These are phyloP conservation scores for Microdochium trichocladiopsis DNA, from an alignment of 2,329 filamentous ascomycete genomes.

Conservation along the genomic window DNA sequence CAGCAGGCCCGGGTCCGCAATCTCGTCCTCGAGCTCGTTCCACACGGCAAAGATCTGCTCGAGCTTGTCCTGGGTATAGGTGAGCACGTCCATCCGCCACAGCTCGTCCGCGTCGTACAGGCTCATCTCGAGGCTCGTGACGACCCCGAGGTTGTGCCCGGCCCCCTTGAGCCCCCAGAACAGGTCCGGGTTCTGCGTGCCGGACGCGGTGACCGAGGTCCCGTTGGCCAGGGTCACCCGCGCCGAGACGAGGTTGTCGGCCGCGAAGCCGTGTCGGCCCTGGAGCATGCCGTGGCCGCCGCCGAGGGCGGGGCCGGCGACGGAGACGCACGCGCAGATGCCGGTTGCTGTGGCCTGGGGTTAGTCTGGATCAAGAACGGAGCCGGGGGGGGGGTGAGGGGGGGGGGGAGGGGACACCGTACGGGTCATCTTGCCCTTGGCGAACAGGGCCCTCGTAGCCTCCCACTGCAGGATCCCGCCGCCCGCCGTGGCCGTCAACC, in stretches of 20 bases:
- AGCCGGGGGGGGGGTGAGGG: too few relatives aligned
- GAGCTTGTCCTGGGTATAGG: slow-evolving; percentile 40
- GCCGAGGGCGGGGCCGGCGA: slow-evolving; percentile 42
- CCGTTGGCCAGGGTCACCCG: slow-evolving; percentile 45
- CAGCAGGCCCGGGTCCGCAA: not conserved
- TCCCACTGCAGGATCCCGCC: slow-evolving; percentile 29
- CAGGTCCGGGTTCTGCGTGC: slow-evolving; percentile 37
- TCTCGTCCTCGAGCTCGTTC: not conserved
- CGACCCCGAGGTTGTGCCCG: slow-evolving; percentile 54
- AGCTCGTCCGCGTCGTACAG: slow-evolving; percentile 35
- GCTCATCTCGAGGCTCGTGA: slow-evolving; percentile 39
- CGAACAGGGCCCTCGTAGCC: slow-evolving; percentile 30
- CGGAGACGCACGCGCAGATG: slow-evolving; percentile 37
- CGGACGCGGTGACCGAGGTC: slow-evolving; percentile 18
- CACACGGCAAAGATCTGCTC: slow-evolving; percentile 16
- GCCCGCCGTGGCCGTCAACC: slow-evolving; percentile 26
- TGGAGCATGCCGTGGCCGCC: slow-evolving; percentile 51
- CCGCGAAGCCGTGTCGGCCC: slow-evolving; percentile 43
- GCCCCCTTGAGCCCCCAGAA: slow-evolving; percentile 53
- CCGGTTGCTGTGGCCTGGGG: slow-evolving; percentile 26
- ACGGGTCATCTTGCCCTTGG: slow-evolving; percentile 31
- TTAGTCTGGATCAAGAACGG: too few relatives aligned
- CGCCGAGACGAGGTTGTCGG: slow-evolving; percentile 45
- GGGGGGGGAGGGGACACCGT: too few relatives aligned
- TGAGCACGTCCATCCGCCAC: slow-evolving; percentile 36